A percentile compares a stretch with the other conserved stretches of the same genome.
Evolutionary conservation across 2,329 filamentous ascomycete species (phyloP).

Genomic region (Alternaria ethzedia): DNA sequence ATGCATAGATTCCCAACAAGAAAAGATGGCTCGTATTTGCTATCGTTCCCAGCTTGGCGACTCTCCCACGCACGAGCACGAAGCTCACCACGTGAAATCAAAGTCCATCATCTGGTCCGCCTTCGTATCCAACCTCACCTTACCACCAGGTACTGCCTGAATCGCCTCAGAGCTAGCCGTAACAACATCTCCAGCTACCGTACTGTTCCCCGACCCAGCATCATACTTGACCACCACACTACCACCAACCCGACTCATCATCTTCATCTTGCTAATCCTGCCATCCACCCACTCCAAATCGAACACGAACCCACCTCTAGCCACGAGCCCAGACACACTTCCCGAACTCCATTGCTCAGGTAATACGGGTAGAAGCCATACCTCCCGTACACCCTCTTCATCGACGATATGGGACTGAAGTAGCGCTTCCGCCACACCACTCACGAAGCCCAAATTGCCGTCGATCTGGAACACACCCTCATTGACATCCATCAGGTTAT

Average conservation of each 20-base stretch:
- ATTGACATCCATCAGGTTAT: slow-evolving; percentile 15
- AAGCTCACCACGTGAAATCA: background rate
- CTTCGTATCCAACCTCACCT: background rate
- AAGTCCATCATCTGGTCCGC: background rate
- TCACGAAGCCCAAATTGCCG: slow-evolving; percentile 58
- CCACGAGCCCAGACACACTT: slow-evolving; percentile 19
- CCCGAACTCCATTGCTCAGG: slow-evolving; percentile 18
- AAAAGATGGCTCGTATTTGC: background rate
- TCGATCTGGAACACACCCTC: slow-evolving; percentile 36
- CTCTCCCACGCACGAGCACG: slow-evolving; percentile 8
- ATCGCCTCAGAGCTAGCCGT: background rate
- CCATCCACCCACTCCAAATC: slow-evolving; percentile 23
- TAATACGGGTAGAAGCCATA: slow-evolving; percentile 14
- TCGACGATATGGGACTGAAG: slow-evolving; percentile 43
- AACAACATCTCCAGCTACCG: background rate
- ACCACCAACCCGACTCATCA: slow-evolving; percentile 12
- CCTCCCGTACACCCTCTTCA: slow-evolving; percentile 4
- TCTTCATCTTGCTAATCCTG: slow-evolving; percentile 24
- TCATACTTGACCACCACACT: slow-evolving; percentile 2
- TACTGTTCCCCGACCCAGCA: background rate
- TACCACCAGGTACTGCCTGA: background rate
- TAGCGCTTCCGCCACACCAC: slow-evolving; percentile 56
- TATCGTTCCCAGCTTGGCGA: background rate
- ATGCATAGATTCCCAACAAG: background rate
- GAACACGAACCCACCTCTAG: slow-evolving; percentile 24